Base-by-base conservation (phyloP, 257 asterid genomes). In the Lavandula angustifolia region DNA sequence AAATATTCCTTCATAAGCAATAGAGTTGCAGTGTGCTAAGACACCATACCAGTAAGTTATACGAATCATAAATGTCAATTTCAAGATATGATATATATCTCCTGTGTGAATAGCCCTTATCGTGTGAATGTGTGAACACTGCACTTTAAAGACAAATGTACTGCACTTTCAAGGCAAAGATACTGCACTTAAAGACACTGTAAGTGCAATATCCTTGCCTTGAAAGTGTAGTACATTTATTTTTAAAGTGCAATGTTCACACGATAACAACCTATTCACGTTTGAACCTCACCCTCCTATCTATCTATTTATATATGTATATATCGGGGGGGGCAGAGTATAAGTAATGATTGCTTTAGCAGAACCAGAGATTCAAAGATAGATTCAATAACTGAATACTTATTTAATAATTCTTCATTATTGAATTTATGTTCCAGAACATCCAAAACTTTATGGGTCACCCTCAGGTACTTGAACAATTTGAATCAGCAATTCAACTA, bases 311-410 rank as follows among this genome's bases (percentile, higher is more conserved):
- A 2, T 22, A 2, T 22, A 2, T 22, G 27, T 22, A 2, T 22
- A 2, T 34, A 7, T 34, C 7, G 7, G 5, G 5, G 38, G 1
- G 47, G 14, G 4, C n/a, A 9, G 3, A 8, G 47, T 41, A 41
- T 41, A 41, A 10, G 3, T 22, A 29, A 52, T 64, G 50, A 33
- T 66, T 59, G 57, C 58, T 59, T 73, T 42, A 18, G 41, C 52
- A 37, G 46, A 60, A 37, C 6, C 16, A 18, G 52, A 47, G 9
- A 22, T 44, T 51, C n/a, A 11, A 51, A 64, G 7, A 6, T 18
- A 64, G 6, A 16, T 0, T 38, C 16, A 50, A 41, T 13, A 47
- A 56, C 14, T 41, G 9, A 38, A 68, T 51, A 9, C 35, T 55
- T 65, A 32, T 49, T 14, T 43, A 22, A 35, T 34, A 53, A 50